A percentile compares a stretch with the other conserved stretches of the same genome.
These are phyloP conservation scores for Kuraishia molischiana DNA, from an alignment of 805 yeast species.

Conservation along the genomic window DNA sequence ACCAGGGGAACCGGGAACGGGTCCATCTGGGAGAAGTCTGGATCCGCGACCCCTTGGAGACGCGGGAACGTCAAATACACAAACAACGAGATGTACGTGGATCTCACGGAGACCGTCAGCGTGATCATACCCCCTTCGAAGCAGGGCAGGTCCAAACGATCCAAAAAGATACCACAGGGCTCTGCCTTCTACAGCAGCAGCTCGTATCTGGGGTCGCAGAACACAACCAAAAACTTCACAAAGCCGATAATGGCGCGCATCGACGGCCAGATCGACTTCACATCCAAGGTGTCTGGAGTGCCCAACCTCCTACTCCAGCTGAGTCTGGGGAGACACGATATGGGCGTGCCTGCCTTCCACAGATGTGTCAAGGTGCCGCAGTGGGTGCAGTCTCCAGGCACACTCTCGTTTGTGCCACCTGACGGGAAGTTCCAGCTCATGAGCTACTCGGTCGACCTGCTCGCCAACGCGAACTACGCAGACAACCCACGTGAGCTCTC, in stretches of 20 bases:
- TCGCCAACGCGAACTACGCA: constrained; percentile 12
- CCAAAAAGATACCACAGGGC: constrained; percentile 9
- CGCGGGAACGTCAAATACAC: constrained; percentile 57
- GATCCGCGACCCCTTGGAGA: constrained; percentile 65
- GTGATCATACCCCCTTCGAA: constrained; percentile 34
- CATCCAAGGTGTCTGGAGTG: constrained; percentile 64
- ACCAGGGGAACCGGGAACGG: background rate
- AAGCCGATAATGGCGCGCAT: constrained; percentile 43
- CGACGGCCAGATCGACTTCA: constrained; percentile 53
- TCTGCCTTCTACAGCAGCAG: constrained; percentile 11
- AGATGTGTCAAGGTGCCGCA: constrained; percentile 47
- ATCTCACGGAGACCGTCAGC: constrained; percentile 57
- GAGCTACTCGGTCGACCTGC: constrained; percentile 52
- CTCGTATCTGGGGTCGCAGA: constrained; percentile 10
- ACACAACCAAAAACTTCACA: constrained; percentile 6
- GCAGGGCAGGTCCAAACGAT: constrained; percentile 6
- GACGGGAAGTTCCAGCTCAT: constrained; percentile 65
- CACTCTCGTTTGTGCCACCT: constrained; percentile 72
- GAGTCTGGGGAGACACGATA: constrained; percentile 31
- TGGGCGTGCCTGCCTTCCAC: constrained; percentile 62
- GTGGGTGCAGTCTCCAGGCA: constrained; percentile 39
- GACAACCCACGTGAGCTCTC: constrained; percentile 12
- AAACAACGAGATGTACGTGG: constrained; percentile 81
- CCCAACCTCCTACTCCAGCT: constrained; percentile 62
- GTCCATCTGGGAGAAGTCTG: constrained; percentile 1